Evolutionary conservation across 331 rosid genomes (phyloP), one percentile per base, ranked within the genome.

Genomic region (Pyrus hybrid): DNA sequence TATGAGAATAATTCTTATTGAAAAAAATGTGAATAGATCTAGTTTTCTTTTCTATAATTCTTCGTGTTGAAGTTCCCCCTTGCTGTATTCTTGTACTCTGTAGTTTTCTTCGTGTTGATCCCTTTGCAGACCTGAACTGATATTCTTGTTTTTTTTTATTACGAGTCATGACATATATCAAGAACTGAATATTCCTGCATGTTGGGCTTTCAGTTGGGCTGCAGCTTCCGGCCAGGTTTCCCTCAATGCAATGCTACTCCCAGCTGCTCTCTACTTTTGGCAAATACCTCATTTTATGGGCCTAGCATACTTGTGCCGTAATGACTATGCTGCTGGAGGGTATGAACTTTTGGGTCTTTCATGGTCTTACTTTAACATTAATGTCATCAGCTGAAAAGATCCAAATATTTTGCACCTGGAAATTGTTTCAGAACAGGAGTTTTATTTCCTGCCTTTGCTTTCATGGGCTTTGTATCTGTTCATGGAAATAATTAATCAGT

Each of bases 281-380:
- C 96, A 94, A 84, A 64, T 94, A 78, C 98, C 97, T 5, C 98
- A 94, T 87, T 94, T 94, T 84, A 94, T 94, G 98, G 97, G 97
- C 75, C 95, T 94, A 35, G 98, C 98, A 21, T 94, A 91, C 74
- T 67, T 91, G 90, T 94, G 98, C 80, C 95, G 97, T 25, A 29
- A 76, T 56, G 98, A 94, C 76, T 94, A 90, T 87, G 97, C 97
- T 32, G 97, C 92, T 0, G 98, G 97, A 84, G 97, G 98, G 96
- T 94, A 90, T 78, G 98, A 9, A 51, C 29, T 63, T 65, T 75
- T 13, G 16, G 43, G 43, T 37, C 25, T 66, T 60, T 58, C 26
- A 23, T 2, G 43, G 45, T 57, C 37, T 28, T 67, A 56, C n/a
- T 17, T 61, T 57, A 68, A 6, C 18, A 49, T 13, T 67, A 58